Conservation (phyloP, 495 filamentous ascomycete species). For the Aspergillus saccharolyticus region DNA sequence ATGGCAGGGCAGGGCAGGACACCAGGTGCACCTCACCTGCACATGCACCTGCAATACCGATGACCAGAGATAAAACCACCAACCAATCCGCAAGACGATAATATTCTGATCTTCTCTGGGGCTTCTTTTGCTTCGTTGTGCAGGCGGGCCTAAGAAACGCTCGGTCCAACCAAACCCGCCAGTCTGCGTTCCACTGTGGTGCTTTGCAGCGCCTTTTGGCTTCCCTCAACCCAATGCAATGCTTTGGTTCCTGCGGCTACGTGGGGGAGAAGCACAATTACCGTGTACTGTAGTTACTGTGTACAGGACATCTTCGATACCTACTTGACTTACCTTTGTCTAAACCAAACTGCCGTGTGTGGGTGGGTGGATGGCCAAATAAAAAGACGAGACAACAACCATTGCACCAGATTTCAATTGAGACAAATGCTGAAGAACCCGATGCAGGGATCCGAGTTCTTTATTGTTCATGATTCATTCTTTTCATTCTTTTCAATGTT, state of each 20-base stretch:
- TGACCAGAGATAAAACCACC: background rate
- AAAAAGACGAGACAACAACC: background rate
- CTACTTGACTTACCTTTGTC: too few relatives aligned
- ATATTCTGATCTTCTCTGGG: constrained; percentile 15
- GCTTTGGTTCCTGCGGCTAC: constrained; percentile 27
- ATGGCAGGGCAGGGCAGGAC: background rate
- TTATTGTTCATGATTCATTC: too few relatives aligned
- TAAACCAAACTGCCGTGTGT: background rate
- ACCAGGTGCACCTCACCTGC: background rate
- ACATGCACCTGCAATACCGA: constrained; percentile 6
- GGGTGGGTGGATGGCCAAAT: background rate
- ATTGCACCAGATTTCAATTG: background rate
- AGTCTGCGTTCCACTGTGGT: constrained; percentile 16
- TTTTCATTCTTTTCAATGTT: too few relatives aligned
- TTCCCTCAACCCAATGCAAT: constrained; percentile 17
- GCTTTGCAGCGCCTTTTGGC: constrained; percentile 11
- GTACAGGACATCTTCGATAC: too few relatives aligned
- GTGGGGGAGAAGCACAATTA: constrained; percentile 11
- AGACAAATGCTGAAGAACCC: too few relatives aligned
- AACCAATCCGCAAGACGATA: constrained; percentile 1
- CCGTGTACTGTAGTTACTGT: background rate
- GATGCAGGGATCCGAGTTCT: too few relatives aligned
- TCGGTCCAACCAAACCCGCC: constrained; percentile 25
- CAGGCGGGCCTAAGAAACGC: constrained; percentile 16
- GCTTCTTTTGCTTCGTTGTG: constrained; percentile 19